A percentile compares a stretch with the other conserved stretches of the same genome.
phyloP scores from a whole-genome alignment of 345 rosid genomes.

The Gossypium rotundifolium region DNA sequence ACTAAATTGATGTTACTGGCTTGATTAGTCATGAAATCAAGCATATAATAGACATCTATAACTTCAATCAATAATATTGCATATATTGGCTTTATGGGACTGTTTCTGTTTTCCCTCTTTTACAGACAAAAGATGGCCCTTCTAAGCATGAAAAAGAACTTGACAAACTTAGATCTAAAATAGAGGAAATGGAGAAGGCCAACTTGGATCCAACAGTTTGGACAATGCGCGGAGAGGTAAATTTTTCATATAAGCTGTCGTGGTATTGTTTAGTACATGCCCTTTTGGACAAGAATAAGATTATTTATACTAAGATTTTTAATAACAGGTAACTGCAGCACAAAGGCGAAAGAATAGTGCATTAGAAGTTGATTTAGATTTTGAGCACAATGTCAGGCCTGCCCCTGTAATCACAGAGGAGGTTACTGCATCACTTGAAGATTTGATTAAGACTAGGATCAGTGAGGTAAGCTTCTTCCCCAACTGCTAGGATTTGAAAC shows the following conservation, averaged over 20 bases:
- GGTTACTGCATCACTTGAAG: constrained; percentile 80
- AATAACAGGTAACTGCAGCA: constrained; percentile 68
- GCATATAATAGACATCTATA: background rate
- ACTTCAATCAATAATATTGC: constrained; percentile 5
- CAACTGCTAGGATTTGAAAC: background rate
- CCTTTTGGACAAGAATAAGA: background rate
- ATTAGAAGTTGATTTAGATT: constrained; percentile 89
- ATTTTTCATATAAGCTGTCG: background rate
- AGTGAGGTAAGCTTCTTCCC: constrained; percentile 44
- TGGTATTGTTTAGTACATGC: background rate
- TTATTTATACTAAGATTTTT: constrained; percentile 3
- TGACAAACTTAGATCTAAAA: constrained; percentile 50
- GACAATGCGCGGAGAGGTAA: constrained; percentile 99
- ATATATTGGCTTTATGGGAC: background rate
- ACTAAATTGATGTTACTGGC: background rate
- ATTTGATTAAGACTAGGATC: constrained; percentile 69
- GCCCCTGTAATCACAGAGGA: constrained; percentile 95
- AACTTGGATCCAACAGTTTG: constrained; percentile 84
- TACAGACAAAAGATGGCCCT: constrained; percentile 45
- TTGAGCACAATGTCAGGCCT: constrained; percentile 92
- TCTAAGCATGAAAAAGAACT: constrained; percentile 80
- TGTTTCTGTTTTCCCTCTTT: constrained; percentile 12
- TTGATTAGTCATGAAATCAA: too few species aligned
- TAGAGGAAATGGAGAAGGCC: constrained; percentile 75
- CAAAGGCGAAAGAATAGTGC: constrained; percentile 94